Percentiles rank a stretch among this genome's conserved stretches.
Conservation (phyloP, 345 rosid species). For the Streptanthus diversifolius region DNA sequence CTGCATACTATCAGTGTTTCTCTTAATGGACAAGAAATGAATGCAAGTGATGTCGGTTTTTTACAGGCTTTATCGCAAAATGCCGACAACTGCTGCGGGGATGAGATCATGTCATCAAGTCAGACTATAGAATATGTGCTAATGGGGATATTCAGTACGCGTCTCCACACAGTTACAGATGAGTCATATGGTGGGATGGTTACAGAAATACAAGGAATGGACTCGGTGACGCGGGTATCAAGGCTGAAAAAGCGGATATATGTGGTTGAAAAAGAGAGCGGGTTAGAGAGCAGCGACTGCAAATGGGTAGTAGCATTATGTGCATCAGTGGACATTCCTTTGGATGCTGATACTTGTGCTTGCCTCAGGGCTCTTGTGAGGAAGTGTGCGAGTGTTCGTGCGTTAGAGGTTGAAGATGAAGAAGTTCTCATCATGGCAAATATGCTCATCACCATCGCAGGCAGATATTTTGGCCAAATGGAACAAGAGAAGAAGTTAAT, state of each 20-base stretch:
- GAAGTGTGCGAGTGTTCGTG: conserved; percentile 72
- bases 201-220: conserved; percentile 57
- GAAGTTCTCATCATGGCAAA: conserved; percentile 53
- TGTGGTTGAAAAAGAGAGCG: conserved; percentile 39
- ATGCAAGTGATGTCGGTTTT: background rate
- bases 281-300: conserved; percentile 46
- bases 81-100: conserved; percentile 22
- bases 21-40: background rate
- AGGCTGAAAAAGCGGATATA: conserved; percentile 60
- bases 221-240: conserved; percentile 61
- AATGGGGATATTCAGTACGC: conserved; percentile 28
- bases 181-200: conserved; percentile 22
- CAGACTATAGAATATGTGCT: conserved; percentile 28
- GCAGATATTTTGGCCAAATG: conserved; percentile 75
- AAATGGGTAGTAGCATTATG: conserved; percentile 75
- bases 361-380: conserved; percentile 61
- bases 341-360: conserved; percentile 67
- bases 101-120: conserved; percentile 12
- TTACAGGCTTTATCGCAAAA: conserved; percentile 45
- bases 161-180: conserved; percentile 21
- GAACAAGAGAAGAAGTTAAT: conserved; percentile 27
- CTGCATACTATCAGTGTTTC: conserved; percentile 4
- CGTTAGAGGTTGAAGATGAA: conserved; percentile 62
- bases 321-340: conserved; percentile 71
- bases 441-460: conserved; percentile 69